Percentiles rank a stretch among this genome's conserved stretches.
phyloP scores from a whole-genome alignment of 2,329 filamentous ascomycete species.

The Dichotomopilus funicola region DNA sequence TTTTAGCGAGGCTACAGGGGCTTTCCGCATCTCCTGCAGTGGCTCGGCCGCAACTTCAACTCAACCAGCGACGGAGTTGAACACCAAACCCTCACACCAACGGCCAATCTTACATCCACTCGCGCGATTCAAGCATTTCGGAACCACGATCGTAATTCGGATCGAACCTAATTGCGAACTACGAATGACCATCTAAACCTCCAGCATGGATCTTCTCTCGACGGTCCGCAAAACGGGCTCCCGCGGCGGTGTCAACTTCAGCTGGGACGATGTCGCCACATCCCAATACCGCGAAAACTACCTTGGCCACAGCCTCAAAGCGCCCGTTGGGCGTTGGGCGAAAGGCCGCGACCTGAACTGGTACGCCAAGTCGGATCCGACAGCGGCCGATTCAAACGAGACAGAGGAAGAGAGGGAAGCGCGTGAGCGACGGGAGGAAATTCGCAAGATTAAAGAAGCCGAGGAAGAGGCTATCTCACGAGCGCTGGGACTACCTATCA shows the following conservation, averaged over 20 bases:
- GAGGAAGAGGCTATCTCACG: constrained; percentile 86
- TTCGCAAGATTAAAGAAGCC: constrained; percentile 76
- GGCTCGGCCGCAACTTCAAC: no score
- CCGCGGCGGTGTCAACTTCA: constrained; percentile 90
- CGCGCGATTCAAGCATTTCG: no score
- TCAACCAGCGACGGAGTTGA: no score
- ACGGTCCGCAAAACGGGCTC: constrained; percentile 87
- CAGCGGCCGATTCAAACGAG: constrained; percentile 43
- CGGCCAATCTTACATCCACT: no score
- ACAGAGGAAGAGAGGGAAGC: constrained; percentile 53
- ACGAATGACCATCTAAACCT: no score
- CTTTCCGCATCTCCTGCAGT: no score
- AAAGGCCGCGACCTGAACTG: constrained; percentile 62
- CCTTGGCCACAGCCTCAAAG: constrained; percentile 86
- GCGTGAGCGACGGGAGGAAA: constrained; percentile 66
- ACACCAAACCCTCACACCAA: no score
- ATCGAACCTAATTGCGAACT: no score
- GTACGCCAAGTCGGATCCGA: constrained; percentile 55
- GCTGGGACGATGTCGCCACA: constrained; percentile 87
- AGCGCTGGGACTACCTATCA: constrained; percentile 72
- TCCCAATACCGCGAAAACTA: constrained; percentile 83
- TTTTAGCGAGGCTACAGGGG: no score
- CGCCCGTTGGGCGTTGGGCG: constrained; percentile 88
- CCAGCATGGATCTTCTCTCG: constrained; percentile 80
- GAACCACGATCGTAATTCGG: no score